These are phyloP conservation scores for Zygotorulaspora chibaensis DNA, from an alignment of 805 yeast genomes.

Conservation along the genomic window DNA sequence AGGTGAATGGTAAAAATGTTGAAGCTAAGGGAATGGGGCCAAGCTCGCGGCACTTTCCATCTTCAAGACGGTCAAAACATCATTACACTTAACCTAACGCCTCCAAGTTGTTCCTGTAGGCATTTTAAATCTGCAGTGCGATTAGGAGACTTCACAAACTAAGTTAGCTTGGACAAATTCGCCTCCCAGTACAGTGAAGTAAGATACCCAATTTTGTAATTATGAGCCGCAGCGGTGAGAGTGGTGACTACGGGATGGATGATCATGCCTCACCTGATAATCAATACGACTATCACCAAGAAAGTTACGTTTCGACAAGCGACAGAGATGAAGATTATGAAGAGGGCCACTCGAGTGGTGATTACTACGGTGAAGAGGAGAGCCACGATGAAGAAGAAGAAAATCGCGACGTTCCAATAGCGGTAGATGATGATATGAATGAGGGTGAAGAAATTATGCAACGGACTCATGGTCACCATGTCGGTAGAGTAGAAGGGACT, in stretches of 20 bases:
- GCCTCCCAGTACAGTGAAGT: no score
- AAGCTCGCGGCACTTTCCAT: no score
- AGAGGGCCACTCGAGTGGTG: slow-evolving; percentile 7
- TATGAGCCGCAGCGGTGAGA: slow-evolving; percentile 2
- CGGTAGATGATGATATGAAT: slow-evolving; percentile 27
- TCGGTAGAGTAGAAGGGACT: slow-evolving; percentile 21
- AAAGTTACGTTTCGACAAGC: slow-evolving; percentile 3
- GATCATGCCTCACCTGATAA: slow-evolving; percentile 10
- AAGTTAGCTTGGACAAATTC: no score
- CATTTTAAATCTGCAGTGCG: no score
- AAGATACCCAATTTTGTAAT: not conserved
- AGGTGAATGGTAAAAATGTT: not conserved
- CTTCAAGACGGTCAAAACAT: no score
- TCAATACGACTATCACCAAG: slow-evolving; percentile 11
- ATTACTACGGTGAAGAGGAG: slow-evolving; percentile 17
- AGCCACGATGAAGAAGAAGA: slow-evolving; percentile 25
- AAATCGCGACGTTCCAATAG: slow-evolving; percentile 27
- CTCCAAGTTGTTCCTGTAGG: no score
- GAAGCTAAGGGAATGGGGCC: not conserved
- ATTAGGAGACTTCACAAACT: no score
- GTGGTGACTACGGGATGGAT: slow-evolving; percentile 14
- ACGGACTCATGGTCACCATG: slow-evolving; percentile 25
- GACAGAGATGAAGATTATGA: slow-evolving; percentile 12
- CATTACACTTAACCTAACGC: no score
- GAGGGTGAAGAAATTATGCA: no score